Evolutionary conservation across 106 monocot species (phyloP).

Genomic region (Apostasia shenzhenica): DNA sequence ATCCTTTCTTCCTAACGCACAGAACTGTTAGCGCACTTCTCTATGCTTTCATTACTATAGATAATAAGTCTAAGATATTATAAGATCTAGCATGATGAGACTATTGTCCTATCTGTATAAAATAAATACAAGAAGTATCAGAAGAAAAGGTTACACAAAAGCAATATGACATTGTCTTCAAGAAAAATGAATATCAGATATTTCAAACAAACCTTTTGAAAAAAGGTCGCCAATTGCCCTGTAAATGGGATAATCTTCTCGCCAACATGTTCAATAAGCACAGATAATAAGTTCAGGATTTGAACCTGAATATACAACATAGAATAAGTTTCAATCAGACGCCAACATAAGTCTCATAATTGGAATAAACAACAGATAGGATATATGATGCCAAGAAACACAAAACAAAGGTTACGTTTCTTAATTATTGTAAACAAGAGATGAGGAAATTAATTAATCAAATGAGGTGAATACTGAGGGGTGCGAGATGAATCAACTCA

Average conservation of each 20-base stretch:
- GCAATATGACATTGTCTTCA: background rate
- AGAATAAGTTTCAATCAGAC: slow-evolving; percentile 4
- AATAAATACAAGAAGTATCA: background rate
- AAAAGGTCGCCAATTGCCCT: slow-evolving; percentile 64
- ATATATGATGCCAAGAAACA: background rate
- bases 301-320: slow-evolving; percentile 52
- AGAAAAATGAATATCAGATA: background rate
- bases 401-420: no score
- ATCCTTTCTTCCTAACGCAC: no score
- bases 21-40: no score
- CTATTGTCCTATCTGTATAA: background rate
- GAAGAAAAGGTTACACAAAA: background rate
- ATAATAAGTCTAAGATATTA: no score
- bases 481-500: no score
- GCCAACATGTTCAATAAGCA: slow-evolving; percentile 82
- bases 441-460: no score
- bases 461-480: no score
- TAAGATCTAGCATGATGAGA: no score
- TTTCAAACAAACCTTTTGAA: slow-evolving; percentile 50
- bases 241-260: slow-evolving; percentile 75
- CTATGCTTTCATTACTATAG: no score
- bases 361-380: background rate
- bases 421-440: no score
- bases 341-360: background rate
- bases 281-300: slow-evolving; percentile 86